Percentiles rank a stretch among this genome's conserved stretches.
These are phyloP conservation scores for Selenicereus undatus DNA, from an alignment of 148 eudicot genomes.

Conservation along the genomic window DNA sequence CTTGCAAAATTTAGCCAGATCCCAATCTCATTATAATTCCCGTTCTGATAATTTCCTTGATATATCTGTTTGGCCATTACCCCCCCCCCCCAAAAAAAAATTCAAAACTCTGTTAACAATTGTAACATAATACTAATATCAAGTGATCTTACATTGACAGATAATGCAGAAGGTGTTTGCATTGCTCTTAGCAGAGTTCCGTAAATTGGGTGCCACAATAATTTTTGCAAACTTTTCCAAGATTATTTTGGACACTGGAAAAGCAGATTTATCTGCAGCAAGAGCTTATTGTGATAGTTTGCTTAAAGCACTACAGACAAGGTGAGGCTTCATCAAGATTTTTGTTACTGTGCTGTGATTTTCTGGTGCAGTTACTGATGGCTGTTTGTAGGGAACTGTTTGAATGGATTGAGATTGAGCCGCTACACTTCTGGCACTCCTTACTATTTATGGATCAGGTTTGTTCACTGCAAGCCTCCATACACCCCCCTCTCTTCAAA, in stretches of 20 bases:
- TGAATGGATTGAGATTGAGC: conserved; percentile 96
- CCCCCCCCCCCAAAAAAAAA: background rate
- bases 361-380: conserved; percentile 8
- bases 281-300: conserved; percentile 86
- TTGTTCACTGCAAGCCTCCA: conserved; percentile 20
- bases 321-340: conserved; percentile 36
- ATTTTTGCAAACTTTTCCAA: conserved; percentile 88
- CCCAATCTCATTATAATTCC: background rate
- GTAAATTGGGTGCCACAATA: conserved; percentile 85
- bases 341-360: conserved; percentile 1
- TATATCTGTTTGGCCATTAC: background rate
- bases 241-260: conserved; percentile 85
- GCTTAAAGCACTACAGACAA: conserved; percentile 72
- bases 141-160: conserved; percentile 34
- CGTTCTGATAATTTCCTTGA: background rate
- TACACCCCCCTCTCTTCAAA: background rate
- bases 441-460: conserved; percentile 99
- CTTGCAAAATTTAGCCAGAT: background rate
- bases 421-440: conserved; percentile 85
- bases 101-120: background rate
- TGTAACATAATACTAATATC: conserved; percentile 4
- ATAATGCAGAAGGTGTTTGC: conserved; percentile 98
- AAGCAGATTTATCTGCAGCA: conserved; percentile 77
- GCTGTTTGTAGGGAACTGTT: conserved; percentile 63
- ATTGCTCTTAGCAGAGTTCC: conserved; percentile 81